Conservation (phyloP, 208 protist genomes). For the Naegleria gruberi region DNA sequence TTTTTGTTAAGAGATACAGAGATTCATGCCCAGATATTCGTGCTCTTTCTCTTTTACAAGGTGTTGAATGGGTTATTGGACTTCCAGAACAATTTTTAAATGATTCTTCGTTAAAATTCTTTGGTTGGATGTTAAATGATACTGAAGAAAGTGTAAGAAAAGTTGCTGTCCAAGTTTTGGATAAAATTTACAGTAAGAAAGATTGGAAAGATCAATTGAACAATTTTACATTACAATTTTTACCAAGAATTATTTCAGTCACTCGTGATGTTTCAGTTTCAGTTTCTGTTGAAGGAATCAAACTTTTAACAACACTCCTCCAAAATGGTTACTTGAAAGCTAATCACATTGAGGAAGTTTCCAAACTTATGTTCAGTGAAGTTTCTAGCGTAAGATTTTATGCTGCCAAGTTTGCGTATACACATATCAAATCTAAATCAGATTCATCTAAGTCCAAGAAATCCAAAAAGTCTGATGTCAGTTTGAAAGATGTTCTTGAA, state of each 20-base stretch:
- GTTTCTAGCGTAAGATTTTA: neutral
- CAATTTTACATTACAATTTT: neutral
- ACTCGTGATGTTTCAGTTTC: neutral
- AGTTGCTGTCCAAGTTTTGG: neutral
- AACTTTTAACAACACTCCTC: neutral
- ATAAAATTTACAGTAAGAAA: neutral
- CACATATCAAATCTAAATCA: neutral
- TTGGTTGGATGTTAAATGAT: constrained; percentile 15
- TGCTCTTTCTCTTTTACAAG: neutral
- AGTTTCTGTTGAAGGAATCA: neutral
- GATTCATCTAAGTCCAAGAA: neutral
- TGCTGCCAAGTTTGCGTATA: neutral
- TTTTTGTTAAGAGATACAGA: neutral
- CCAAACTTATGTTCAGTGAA: neutral
- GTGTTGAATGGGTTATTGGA: neutral
- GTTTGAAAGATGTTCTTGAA: neutral
- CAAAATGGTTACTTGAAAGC: neutral
- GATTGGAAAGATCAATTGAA: neutral
- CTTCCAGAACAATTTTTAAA: neutral
- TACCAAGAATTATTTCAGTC: neutral
- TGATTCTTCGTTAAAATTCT: neutral
- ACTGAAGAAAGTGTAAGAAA: neutral
- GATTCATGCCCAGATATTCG: neutral
- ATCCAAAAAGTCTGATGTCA: neutral
- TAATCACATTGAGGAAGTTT: neutral